Percentiles rank a stretch among this genome's conserved stretches.
phyloP scores from a whole-genome alignment of 176 grass and related monocot species.

The Musa troglodytarum region DNA sequence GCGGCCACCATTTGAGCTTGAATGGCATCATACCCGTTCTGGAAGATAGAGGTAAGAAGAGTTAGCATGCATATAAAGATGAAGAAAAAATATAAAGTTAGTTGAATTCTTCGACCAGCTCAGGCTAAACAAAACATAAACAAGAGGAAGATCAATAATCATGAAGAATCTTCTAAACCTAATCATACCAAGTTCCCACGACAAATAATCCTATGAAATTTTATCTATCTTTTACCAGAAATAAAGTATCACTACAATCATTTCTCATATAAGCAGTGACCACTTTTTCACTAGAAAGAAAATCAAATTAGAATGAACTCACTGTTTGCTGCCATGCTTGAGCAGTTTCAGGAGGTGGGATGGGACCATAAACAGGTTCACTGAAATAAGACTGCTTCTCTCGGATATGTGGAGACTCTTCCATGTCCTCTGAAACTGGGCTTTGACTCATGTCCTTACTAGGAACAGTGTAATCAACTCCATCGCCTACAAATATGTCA shows the following conservation, averaged over 20 bases:
- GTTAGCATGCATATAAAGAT: background rate
- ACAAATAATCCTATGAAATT: background rate
- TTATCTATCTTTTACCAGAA: background rate
- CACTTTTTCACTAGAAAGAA: background rate
- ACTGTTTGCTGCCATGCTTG: conserved; percentile 77
- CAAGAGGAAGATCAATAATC: background rate
- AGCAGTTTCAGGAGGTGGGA: conserved; percentile 64
- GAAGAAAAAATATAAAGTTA: background rate
- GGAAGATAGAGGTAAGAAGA: conserved; percentile 9
- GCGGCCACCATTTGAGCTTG: conserved; percentile 71
- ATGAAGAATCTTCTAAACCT: background rate
- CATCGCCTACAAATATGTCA: conserved; percentile 89
- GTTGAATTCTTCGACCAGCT: background rate
- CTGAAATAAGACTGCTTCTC: conserved; percentile 72
- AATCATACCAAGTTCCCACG: background rate
- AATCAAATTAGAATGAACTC: conserved; percentile 27
- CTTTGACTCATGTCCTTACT: conserved; percentile 76
- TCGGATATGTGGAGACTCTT: conserved; percentile 48
- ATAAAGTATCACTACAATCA: background rate
- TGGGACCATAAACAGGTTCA: conserved; percentile 82
- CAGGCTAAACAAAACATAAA: background rate
- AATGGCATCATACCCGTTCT: conserved; percentile 78
- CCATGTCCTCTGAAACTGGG: conserved; percentile 83
- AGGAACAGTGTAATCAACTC: conserved; percentile 72
- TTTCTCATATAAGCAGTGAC: background rate